A percentile compares a stretch with the other conserved stretches of the same genome.
Conservation (phyloP, 768 basidiomycete genomes). For the Lactifluus pinguis region DNA sequence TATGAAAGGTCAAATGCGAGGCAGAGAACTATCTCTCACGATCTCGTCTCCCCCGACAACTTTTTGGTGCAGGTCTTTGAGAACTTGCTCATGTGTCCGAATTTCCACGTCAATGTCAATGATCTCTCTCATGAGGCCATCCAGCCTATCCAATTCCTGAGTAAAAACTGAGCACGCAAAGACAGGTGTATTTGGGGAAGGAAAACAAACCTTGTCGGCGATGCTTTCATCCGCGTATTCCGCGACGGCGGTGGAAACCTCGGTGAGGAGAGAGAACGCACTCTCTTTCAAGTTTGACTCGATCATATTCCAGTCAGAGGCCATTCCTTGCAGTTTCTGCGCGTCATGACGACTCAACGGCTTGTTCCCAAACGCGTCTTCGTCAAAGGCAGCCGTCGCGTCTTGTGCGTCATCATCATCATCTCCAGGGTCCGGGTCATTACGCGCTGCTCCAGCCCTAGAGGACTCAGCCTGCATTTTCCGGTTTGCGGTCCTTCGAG, state of each 20-base stretch:
- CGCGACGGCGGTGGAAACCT: slow-evolving; percentile 50
- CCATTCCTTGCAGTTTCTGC: slow-evolving; percentile 45
- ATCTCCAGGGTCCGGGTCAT: slow-evolving; percentile 23
- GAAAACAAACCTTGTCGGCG: slow-evolving; percentile 36
- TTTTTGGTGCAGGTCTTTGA: slow-evolving; percentile 49
- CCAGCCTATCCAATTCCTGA: slow-evolving; percentile 52
- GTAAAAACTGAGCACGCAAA: background rate
- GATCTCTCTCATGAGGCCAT: slow-evolving; percentile 56
- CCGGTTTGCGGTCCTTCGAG: slow-evolving; percentile 23
- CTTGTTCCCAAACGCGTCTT: slow-evolving; percentile 54
- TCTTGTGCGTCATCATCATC: slow-evolving; percentile 28
- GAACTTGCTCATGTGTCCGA: slow-evolving; percentile 41
- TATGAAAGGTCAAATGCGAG: background rate
- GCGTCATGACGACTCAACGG: slow-evolving; percentile 50
- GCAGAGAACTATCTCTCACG: slow-evolving; percentile 34
- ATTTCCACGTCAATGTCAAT: slow-evolving; percentile 61
- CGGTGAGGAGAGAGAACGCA: slow-evolving; percentile 38
- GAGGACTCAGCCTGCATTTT: background rate
- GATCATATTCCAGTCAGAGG: slow-evolving; percentile 54
- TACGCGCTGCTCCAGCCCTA: background rate
- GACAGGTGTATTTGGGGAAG: no score
- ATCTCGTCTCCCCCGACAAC: slow-evolving; percentile 42
- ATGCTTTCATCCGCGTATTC: slow-evolving; percentile 51
- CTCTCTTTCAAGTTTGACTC: slow-evolving; percentile 37
- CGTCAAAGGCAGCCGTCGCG: slow-evolving; percentile 36